Base-by-base conservation (phyloP, 2,329 filamentous ascomycete species). In the Amphichorda felina region DNA sequence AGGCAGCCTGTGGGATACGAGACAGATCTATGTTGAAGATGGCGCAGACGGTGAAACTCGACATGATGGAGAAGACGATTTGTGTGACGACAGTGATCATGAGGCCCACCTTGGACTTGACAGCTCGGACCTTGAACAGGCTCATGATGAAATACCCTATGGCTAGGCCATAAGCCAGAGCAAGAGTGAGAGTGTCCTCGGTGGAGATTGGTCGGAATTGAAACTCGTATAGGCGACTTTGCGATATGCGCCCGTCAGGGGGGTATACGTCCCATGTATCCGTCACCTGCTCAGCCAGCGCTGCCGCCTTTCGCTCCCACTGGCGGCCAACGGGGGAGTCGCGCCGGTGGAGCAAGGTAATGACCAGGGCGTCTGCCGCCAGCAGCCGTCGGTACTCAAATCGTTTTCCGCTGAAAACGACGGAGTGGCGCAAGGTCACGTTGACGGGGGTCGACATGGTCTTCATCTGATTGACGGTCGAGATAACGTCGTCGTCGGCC, bases 321-420 rank as follows among this genome's bases (percentile, higher is more conserved):
- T 72, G 62, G 15, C 61, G 61, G 19, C 75, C 79, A 6, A 84
- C 63, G 1, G 68, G 72, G 0, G 79, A 78, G 45, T 79, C 70
- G 24, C 70, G 66, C 26, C 71, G 71, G 49, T 87, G 79, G 40
- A 88, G 70, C 6, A 89, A 59, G 6, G 82, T 87, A 40, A 89
- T 77, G 37, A 89, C 82, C 5, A 89, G 63, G 3, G 83, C 80
- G 58, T 89, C 83, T 2, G 80, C 82, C 4, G 81, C 81, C 17
- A 78, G 62, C 3, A 89, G 64, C 35, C 64, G 70, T 9, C 74
- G 70, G 38, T 82, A 73, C 38, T 78, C 70, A 44, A 86, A 88
- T 4, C 70, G 67, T 50, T 88, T 87, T n/a, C 83, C 83, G 39
- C 82, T 84, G 45, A 89, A 86, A 14, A 88, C 82, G 35, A 83